phyloP scores from a whole-genome alignment of 2,329 filamentous ascomycete species.

The Cladosporium colombiae region DNA sequence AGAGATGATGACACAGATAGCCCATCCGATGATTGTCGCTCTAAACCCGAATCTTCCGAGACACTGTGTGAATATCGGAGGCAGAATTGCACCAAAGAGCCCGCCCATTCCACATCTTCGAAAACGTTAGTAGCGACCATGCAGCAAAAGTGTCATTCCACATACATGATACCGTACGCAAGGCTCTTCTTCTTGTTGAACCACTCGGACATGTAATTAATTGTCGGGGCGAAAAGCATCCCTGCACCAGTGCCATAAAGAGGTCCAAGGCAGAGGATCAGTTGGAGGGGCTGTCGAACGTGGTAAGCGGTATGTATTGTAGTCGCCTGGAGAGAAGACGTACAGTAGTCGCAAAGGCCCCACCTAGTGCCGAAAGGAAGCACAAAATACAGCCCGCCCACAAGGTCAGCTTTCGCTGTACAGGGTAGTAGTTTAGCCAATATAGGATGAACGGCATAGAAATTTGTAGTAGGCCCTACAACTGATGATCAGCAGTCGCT shows the following conservation, averaged over 20 bases:
- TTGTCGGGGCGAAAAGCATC: not conserved
- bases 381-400: not conserved
- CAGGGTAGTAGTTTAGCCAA: not conserved
- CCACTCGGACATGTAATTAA: conserved; percentile 2
- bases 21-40: not conserved
- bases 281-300: not conserved
- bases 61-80: not conserved
- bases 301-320: not conserved
- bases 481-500: not conserved
- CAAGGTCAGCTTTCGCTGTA: not conserved
- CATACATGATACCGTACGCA: not conserved
- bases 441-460: not conserved
- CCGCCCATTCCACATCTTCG: not conserved
- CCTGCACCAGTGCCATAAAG: not conserved
- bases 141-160: not conserved
- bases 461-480: not conserved
- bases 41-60: not conserved
- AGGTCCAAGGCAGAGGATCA: not conserved
- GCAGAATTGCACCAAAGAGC: not conserved
- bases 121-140: not conserved
- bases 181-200: not conserved
- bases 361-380: not conserved
- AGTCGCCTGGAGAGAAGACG: not conserved
- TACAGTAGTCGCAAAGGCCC: not conserved
- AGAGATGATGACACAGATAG: not conserved